Evolutionary conservation across 1,139 yeast genomes (phyloP), one percentile per base, ranked within the genome.

Genomic region (Hyphopichia wangnamkhiaoensis): DNA sequence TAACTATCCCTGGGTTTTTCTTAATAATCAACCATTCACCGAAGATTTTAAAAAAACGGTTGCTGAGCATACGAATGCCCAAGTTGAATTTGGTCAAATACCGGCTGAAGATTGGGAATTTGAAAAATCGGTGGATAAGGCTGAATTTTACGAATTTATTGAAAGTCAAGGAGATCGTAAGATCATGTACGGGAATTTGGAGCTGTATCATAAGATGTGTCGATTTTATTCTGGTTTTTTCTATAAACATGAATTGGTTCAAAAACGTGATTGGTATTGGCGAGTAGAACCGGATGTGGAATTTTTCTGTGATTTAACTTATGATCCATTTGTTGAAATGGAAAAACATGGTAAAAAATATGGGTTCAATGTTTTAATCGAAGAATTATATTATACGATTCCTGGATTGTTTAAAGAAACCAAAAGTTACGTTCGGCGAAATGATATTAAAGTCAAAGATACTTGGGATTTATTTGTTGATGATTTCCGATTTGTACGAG

Each of bases 241-340:
- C 56, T 87, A 79, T 65, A 76, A 80, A 46, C 95, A 90, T 59
- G 84, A 84, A 3, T 59, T 85, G 45, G 81, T 91, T 35, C 69
- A 58, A 40, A 71, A 79, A 41, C 74, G 80, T 44, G 89, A 88
- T 44, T 90, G 95, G 94, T 90, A 89, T 64, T 90, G 97, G 96
- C 72, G 97, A 39, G 89, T 91, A 8, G 97, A 91, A 59, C 97
- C 97, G 2, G 84, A 85, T 47, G 93, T 91, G 33, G 84, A 87
- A 47, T 90, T 87, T 58, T 89, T 74, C 56, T 91, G 98, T 63
- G 97, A 90, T 59, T 65, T 89, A 37, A 85, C 96, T 0, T 89
- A 90, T 62, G 97, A 91, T 61, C 96, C 96, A 15, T 91, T 91
- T 56, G 52, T 75, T 19, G 90, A 84, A 53, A 88, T 91, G 97